Conservation (phyloP, 768 basidiomycete species). For the Rhodotorula toruloides region DNA sequence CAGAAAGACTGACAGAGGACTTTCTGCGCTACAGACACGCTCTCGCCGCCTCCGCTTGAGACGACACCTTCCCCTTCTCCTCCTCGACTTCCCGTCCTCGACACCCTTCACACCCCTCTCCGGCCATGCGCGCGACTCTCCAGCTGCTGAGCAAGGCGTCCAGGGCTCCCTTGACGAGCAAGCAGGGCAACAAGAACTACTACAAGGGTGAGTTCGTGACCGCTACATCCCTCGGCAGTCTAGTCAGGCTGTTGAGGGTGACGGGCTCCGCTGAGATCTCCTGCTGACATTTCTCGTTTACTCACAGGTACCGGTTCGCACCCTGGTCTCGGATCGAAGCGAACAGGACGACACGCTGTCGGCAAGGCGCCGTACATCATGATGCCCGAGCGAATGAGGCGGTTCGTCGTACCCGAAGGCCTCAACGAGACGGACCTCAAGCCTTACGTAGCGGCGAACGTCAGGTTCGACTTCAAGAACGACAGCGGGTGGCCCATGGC, state of each 20-base stretch:
- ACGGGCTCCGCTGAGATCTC: too few relatives aligned
- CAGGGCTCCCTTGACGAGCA: constrained; percentile 71
- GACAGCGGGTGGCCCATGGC: constrained; percentile 39
- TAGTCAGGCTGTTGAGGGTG: background rate
- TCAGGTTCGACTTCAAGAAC: constrained; percentile 15
- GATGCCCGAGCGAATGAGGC: constrained; percentile 42
- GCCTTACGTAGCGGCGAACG: constrained; percentile 56
- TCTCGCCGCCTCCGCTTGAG: background rate
- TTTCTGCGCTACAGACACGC: too few relatives aligned
- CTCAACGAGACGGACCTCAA: constrained; percentile 55
- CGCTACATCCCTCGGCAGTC: background rate
- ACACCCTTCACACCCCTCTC: too few relatives aligned
- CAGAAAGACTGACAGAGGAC: too few relatives aligned
- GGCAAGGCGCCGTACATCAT: constrained; percentile 45
- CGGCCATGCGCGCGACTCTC: constrained; percentile 54
- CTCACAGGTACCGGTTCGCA: constrained; percentile 58
- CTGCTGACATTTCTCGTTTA: constrained; percentile 14
- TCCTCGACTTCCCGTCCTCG: background rate
- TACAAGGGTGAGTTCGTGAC: constrained; percentile 80
- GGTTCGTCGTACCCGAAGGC: constrained; percentile 41
- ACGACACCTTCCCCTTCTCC: background rate
- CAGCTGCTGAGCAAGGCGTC: constrained; percentile 76
- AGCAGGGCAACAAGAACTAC: constrained; percentile 88
- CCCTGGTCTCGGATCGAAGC: constrained; percentile 78
- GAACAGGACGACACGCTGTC: constrained; percentile 76